These are phyloP conservation scores for Trichomonascus vanleenenianus DNA, from an alignment of 805 yeast genomes.

Conservation along the genomic window DNA sequence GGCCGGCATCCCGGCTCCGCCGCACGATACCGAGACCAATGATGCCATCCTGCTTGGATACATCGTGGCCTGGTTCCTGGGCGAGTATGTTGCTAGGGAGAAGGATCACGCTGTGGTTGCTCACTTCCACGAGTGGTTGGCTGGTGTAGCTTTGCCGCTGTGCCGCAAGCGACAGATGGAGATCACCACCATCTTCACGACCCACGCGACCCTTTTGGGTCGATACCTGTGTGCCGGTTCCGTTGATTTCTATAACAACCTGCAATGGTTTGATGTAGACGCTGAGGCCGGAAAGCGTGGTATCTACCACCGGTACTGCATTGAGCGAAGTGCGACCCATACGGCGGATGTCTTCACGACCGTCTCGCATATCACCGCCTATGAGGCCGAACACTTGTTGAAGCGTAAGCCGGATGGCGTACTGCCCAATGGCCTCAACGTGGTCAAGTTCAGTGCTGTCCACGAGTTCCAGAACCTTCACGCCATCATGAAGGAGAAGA, in stretches of 20 bases:
- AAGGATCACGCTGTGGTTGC: constrained; percentile 82
- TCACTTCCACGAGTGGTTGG: constrained; percentile 97
- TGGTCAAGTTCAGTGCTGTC: constrained; percentile 91
- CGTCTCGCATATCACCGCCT: constrained; percentile 95
- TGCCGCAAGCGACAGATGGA: constrained; percentile 89
- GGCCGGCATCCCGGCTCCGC: constrained; percentile 92
- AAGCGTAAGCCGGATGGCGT: constrained; percentile 98
- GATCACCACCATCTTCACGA: constrained; percentile 90
- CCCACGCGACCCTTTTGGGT: constrained; percentile 94
- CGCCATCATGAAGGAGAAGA: constrained; percentile 83
- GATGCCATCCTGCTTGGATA: constrained; percentile 92
- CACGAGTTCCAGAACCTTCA: constrained; percentile 97
- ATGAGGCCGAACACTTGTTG: constrained; percentile 83
- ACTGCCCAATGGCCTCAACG: constrained; percentile 92
- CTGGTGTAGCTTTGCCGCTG: constrained; percentile 90
- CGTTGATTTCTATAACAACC: constrained; percentile 89
- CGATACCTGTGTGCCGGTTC: constrained; percentile 95
- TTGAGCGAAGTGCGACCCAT: constrained; percentile 94
- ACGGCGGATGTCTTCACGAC: constrained; percentile 96
- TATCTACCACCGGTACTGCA: constrained; percentile 92
- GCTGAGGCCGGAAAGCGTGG: constrained; percentile 98
- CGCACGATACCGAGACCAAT: constrained; percentile 77
- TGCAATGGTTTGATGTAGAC: constrained; percentile 86
- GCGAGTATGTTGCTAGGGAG: constrained; percentile 83
- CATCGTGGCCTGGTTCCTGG: constrained; percentile 93